Base-by-base conservation (phyloP, 1,139 yeast species). In the Blastobotrys persicus region DNA sequence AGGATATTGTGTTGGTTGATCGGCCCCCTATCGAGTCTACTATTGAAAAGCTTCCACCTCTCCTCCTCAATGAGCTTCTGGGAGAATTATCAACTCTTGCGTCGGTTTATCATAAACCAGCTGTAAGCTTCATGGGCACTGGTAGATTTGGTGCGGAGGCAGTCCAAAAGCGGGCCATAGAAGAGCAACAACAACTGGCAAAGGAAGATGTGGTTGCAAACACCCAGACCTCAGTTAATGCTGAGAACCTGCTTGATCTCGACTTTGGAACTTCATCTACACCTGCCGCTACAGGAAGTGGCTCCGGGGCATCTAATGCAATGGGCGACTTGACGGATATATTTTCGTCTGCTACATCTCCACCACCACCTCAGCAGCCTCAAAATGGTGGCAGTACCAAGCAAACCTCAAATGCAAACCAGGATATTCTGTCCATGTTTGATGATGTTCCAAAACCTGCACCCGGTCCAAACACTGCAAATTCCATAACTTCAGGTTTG, bases 81-180 rank as follows among this genome's bases (percentile, higher is more conserved):
- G 64, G 72, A n/a, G 96, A 91, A 63, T 72, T 92, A 51, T 84
- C 95, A 1, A 86, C 95, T 2, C 77, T 92, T 55, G 85, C 96
- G 18, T 88, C 97, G 0, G 94, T 92, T 1, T 88, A 88, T 63
- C 95, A 87, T 67, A 85, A 85, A 63, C 96, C 97, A 9, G 81
- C 88, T 5, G 74, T 80, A 34, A 75, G 84, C 34, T 85, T 86
- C 63, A 75, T 83, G 56, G 81, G 79, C 48, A 70, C 71, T 49
- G 72, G 76, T 17, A 60, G 67, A 51, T 70, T 70, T 48, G 77
- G 75, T 18, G 65, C 73, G 4, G 75, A 70, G 42, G 74, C 73
- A 46, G 66, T 72, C 55, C 68, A 75, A 66, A 66, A 73, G 66
- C 65, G 78, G 65, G 85, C 79, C 40, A 75, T 89, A 49, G 91